A percentile compares a stretch with the other conserved stretches of the same genome.
Evolutionary conservation across 148 eudicot species (phyloP).

Genomic region (Diospyros lotus): DNA sequence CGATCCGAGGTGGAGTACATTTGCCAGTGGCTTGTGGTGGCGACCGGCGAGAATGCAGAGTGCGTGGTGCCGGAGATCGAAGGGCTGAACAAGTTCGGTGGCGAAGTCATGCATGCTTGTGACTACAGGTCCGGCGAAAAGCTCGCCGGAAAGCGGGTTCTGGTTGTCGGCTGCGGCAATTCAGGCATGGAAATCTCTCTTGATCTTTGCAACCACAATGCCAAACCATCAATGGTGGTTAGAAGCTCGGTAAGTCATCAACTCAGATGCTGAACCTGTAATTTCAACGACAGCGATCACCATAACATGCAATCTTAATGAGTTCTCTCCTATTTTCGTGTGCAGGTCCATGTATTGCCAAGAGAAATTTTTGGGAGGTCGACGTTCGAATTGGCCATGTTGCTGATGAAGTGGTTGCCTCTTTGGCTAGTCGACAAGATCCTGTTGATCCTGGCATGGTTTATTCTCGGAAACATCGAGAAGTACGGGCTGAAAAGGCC

Average conservation of each 20-base stretch:
- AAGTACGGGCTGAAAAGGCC: constrained; percentile 65
- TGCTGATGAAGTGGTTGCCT: constrained; percentile 74
- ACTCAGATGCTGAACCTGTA: neutral
- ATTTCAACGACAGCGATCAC: neutral
- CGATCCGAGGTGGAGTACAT: constrained; percentile 62
- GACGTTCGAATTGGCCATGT: constrained; percentile 56
- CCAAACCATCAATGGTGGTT: constrained; percentile 65
- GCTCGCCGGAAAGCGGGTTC: constrained; percentile 52
- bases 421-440: constrained; percentile 78
- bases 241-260: constrained; percentile 66
- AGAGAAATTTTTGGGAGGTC: constrained; percentile 72
- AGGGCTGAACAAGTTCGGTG: constrained; percentile 52
- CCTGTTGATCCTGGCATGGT: constrained; percentile 55
- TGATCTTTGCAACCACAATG: constrained; percentile 72
- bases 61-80: constrained; percentile 67
- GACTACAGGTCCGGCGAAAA: constrained; percentile 76
- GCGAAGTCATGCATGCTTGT: constrained; percentile 68
- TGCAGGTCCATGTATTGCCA: constrained; percentile 78
- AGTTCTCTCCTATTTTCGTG: neutral
- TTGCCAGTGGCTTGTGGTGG: constrained; percentile 82
- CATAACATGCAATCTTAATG: neutral
- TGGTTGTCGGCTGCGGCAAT: constrained; percentile 95
- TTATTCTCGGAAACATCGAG: constrained; percentile 49
- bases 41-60: constrained; percentile 93
- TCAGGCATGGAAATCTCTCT: constrained; percentile 95